Evolutionary conservation across 768 basidiomycete genomes (phyloP), one percentile per base, ranked within the genome.

Genomic region (Candolleomyces eurysporus): DNA sequence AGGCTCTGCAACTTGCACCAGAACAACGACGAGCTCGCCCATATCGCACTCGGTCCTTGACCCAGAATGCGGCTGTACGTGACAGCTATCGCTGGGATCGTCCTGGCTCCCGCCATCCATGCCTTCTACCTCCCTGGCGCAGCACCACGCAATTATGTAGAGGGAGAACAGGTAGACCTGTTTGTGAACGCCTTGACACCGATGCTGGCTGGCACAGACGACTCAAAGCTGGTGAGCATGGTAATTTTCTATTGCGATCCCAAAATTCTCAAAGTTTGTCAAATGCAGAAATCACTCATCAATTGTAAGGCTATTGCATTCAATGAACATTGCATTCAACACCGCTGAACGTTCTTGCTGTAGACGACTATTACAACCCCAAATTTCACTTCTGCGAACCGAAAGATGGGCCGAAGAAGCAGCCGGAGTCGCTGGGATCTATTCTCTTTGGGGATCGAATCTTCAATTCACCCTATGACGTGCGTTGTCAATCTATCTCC

Each of bases 381-480:
- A 80, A 81, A 57, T 91, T 98, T 64, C 87, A 86, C 63, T 97
- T 98, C 73, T 98, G 96, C 69, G 69, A 84, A 61, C 96, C 96
- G 26, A 75, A 81, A 46, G 88, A 78, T 19, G 95, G 93, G 10
- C 82, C 87, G 21, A 73, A 84, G 69, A 84, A 84, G 66, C 87
- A 88, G 69, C 90, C 93, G 3, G 95, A 96, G 73, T 90, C 88
- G 1, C 77, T 98, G 30, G 96, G 96, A 6, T 92, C 92, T 17
- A 95, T 98, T 67, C 78, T 98, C n/a, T 97, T 97, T 66, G 96
- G 96, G 16, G 96, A 98, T 78, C 83, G 96, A 64, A 94, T 98
- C 66, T 92, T 94, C 73, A 87, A 89, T 68, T 93, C 93, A 3
- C 91, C 89, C 2, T 98, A 94, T 69, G 84, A 95, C 65, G 91